These are phyloP conservation scores for Cyclostephanos tholiformis DNA, from an alignment of 108 stramenopile species.

Conservation along the genomic window DNA sequence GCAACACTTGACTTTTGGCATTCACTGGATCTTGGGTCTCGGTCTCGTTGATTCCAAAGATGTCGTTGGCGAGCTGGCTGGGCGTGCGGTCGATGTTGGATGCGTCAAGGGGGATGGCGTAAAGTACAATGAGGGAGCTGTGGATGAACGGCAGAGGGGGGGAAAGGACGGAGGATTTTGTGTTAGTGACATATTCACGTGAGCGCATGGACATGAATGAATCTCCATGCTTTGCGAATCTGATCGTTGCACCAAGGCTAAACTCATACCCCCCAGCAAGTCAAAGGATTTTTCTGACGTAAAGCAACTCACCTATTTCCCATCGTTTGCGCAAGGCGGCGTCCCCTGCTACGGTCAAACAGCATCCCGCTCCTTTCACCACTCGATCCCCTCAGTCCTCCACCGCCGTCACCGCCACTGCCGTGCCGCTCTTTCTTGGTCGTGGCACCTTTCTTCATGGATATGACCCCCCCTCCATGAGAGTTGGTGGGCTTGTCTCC, in stretches of 20 bases:
- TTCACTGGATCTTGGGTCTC: neutral
- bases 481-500: neutral
- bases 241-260: neutral
- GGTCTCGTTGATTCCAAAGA: neutral
- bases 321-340: neutral
- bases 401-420: neutral
- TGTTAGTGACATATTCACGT: neutral
- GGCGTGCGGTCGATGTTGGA: neutral
- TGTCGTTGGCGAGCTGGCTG: neutral
- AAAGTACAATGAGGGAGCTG: neutral
- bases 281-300: neutral
- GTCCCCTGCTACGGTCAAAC: neutral
- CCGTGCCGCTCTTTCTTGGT: neutral
- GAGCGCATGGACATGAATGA: neutral
- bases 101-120: neutral
- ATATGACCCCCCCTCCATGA: neutral
- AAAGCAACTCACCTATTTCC: neutral
- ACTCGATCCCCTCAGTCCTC: neutral
- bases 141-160: neutral
- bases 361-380: no score
- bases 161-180: no score
- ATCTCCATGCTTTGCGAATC: neutral
- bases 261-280: neutral
- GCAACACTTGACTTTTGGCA: neutral
- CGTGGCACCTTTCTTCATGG: neutral